Percentiles rank a stretch among this genome's conserved stretches.
These are phyloP conservation scores for Phytophthora colocasiae DNA, from an alignment of 352 stramenopile species.

Conservation along the genomic window DNA sequence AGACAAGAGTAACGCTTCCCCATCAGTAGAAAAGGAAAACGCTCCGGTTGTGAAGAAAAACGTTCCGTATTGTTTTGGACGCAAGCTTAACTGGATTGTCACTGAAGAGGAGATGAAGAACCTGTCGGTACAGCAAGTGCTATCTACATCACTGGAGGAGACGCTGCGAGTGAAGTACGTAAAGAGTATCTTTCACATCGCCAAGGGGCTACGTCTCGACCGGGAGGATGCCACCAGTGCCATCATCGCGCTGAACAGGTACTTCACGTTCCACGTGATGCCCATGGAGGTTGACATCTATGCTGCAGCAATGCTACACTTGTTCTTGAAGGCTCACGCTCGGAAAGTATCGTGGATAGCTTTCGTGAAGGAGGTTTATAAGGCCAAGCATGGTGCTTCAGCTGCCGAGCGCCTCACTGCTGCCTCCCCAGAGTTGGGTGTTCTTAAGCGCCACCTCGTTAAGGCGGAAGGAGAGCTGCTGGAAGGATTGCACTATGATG, in stretches of 20 bases:
- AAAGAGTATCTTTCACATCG: constrained; percentile 68
- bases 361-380: constrained; percentile 82
- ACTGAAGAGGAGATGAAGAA: constrained; percentile 58
- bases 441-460: constrained; percentile 63
- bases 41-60: constrained; percentile 19
- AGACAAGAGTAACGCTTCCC: constrained; percentile 19
- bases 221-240: constrained; percentile 77
- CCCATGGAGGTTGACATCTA: constrained; percentile 72
- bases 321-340: constrained; percentile 80
- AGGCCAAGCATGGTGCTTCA: constrained; percentile 49
- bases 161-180: constrained; percentile 70
- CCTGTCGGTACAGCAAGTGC: constrained; percentile 65
- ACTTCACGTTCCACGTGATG: constrained; percentile 81
- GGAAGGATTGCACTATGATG: constrained; percentile 79
- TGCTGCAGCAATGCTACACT: constrained; percentile 71
- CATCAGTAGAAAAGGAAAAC: constrained; percentile 34
- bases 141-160: constrained; percentile 76
- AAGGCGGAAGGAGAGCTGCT: constrained; percentile 68
- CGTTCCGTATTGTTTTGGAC: constrained; percentile 66
- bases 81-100: constrained; percentile 81
- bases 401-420: constrained; percentile 27
- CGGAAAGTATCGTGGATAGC: constrained; percentile 62
- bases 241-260: constrained; percentile 82
- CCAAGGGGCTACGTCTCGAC: constrained; percentile 67
- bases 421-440: constrained; percentile 59